Evolutionary conservation across 345 rosid genomes (phyloP).

Genomic region (Nephelium lappaceum): DNA sequence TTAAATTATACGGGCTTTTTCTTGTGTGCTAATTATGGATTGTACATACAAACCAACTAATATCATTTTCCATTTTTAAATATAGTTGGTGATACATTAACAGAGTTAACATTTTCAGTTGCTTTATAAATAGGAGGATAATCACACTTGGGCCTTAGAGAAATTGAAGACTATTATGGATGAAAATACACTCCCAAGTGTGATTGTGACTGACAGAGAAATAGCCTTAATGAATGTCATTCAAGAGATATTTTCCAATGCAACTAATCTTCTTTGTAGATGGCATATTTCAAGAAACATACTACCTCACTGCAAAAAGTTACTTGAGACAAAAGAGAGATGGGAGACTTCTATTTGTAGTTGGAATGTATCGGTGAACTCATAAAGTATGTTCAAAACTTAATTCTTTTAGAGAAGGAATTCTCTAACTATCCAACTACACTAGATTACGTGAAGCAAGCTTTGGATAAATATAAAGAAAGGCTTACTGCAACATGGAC

Average conservation of each 20-base stretch:
- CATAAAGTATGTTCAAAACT: conserved; percentile 8
- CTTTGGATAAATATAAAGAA: neutral
- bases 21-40: too few species aligned
- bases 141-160: too few species aligned
- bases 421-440: conserved; percentile 10
- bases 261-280: conserved; percentile 17
- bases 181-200: too few species aligned
- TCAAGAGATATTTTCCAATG: conserved; percentile 11
- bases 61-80: too few species aligned
- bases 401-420: conserved; percentile 13
- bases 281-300: conserved; percentile 19
- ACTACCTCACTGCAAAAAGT: conserved; percentile 10
- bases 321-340: conserved; percentile 6
- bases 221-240: conserved; percentile 8
- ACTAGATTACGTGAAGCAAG: too few species aligned
- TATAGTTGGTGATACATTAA: too few species aligned
- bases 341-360: neutral
- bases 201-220: neutral
- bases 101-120: too few species aligned
- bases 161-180: too few species aligned
- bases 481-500: conserved; percentile 21
- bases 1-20: too few species aligned
- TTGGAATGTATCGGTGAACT: neutral
- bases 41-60: too few species aligned
- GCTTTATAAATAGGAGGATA: too few species aligned